Evolutionary conservation across 768 basidiomycete species (phyloP), one percentile per base, ranked within the genome.

Genomic region (Boletales sp.): DNA sequence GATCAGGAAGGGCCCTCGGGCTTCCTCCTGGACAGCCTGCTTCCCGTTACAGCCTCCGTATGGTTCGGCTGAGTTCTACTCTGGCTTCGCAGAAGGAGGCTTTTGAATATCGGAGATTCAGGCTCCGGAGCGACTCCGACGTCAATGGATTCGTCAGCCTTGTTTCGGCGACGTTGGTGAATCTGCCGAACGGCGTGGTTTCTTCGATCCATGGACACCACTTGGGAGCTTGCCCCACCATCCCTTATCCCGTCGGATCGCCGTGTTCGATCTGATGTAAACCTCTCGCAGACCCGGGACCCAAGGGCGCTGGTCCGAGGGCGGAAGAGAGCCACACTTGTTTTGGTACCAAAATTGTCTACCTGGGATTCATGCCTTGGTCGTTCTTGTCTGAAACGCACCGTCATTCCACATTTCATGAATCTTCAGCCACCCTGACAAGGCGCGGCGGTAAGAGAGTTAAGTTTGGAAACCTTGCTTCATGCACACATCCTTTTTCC

Each of bases 111-210:
- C 40, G 37, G 46, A 14, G 5, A 40, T 34, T 18, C 34, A 40
- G 44, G 21, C 32, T 39, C 46, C 47, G 48, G 41, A 46, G 27
- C 13, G 51, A 34, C 34, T 43, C 37, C 43, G 36, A 37, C 37
- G 37, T 53, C 36, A 38, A 21, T 21, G 9, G 29, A n/a, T 24
- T 47, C 19, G 9, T 45, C 40, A 42, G 41, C 47, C 14, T 34
- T 24, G 24, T 46, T 47, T 13, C 41, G 21, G 43, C 34, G 39
- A 57, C 29, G 41, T 44, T 13, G 41, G 45, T 37, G 48, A 34
- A 50, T 54, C 48, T 40, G 15, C 12, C 19, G 12, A 54, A 19
- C 19, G 21, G 19, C 24, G 24, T 27, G 24, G 24, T 27, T 38
- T 40, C 50, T 52, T 48, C 11, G 27, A 40, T 37, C 3, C 24